Conservation (phyloP, 805 yeast species). For the Scheffersomyces amazonensis region DNA sequence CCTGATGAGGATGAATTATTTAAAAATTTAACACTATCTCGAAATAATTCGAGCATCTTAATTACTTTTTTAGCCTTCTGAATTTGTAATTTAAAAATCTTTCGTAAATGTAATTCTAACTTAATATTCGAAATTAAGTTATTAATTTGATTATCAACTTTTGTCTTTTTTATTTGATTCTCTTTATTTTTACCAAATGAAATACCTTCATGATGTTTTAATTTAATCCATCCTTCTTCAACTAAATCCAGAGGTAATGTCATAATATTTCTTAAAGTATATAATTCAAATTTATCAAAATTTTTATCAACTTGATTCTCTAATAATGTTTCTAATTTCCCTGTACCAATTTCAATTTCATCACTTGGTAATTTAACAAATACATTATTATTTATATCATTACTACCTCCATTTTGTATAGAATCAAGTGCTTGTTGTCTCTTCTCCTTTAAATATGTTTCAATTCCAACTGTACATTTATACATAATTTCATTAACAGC, state of each 20-base stretch:
- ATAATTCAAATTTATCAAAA: slow-evolving; percentile 83
- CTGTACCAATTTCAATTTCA: slow-evolving; percentile 76
- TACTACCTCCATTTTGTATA: slow-evolving; percentile 10
- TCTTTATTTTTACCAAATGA: slow-evolving; percentile 11
- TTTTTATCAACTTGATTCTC: slow-evolving; percentile 76
- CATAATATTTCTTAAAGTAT: slow-evolving; percentile 73
- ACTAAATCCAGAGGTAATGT: slow-evolving; percentile 65
- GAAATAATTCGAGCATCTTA: slow-evolving; percentile 27
- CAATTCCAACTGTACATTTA: slow-evolving; percentile 77
- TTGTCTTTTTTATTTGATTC: slow-evolving; percentile 3
- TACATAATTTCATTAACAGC: slow-evolving; percentile 83
- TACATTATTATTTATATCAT: slow-evolving; percentile 9
- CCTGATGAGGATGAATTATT: slow-evolving; percentile 9
- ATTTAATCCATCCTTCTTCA: slow-evolving; percentile 61
- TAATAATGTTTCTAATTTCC: slow-evolving; percentile 70
- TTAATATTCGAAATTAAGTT: slow-evolving; percentile 36
- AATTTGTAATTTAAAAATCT: slow-evolving; percentile 37
- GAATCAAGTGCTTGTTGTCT: slow-evolving; percentile 16
- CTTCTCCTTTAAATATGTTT: slow-evolving; percentile 50
- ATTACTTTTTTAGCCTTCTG: slow-evolving; percentile 35
- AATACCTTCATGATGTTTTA: slow-evolving; percentile 67
- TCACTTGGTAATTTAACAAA: slow-evolving; percentile 13
- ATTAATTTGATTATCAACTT: slow-evolving; percentile 27
- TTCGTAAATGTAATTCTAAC: slow-evolving; percentile 42
- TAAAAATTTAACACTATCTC: slow-evolving; percentile 25